Evolutionary conservation across 2,329 filamentous ascomycete species (phyloP).

Genomic region (Fusarium torreyae): DNA sequence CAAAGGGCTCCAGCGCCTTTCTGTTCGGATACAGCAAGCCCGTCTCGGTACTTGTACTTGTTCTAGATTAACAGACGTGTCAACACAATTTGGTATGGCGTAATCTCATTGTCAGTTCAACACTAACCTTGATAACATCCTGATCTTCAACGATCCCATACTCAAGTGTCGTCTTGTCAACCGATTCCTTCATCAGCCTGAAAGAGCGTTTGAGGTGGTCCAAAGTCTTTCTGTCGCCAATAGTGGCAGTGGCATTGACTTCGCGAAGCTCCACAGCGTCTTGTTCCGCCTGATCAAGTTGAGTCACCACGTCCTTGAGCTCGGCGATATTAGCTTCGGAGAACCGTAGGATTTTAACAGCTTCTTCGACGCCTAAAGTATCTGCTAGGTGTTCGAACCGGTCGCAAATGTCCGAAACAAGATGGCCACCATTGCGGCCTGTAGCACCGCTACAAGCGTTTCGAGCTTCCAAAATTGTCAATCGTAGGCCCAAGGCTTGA

Average conservation of each 20-base stretch:
- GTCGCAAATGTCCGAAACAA: slow-evolving; percentile 54
- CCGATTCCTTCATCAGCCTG: neutral
- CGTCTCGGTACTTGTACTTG: slow-evolving; percentile 19
- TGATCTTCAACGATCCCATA: slow-evolving; percentile 8
- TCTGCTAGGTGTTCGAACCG: slow-evolving; percentile 53
- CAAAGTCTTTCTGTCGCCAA: slow-evolving; percentile 4
- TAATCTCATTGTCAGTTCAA: no score
- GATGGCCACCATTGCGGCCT: slow-evolving; percentile 50
- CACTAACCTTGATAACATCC: slow-evolving; percentile 36
- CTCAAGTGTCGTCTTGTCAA: neutral
- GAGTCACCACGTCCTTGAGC: slow-evolving; percentile 9
- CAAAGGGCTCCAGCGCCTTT: slow-evolving; percentile 62
- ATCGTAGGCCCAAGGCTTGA: neutral
- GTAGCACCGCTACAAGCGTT: slow-evolving; percentile 48
- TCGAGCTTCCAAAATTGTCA: slow-evolving; percentile 49
- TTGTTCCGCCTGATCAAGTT: slow-evolving; percentile 10
- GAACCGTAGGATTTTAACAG: slow-evolving; percentile 60
- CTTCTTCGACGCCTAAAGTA: slow-evolving; percentile 53
- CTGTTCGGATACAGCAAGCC: slow-evolving; percentile 53
- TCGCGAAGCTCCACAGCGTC: slow-evolving; percentile 10
- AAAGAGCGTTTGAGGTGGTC: slow-evolving; percentile 1
- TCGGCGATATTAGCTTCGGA: slow-evolving; percentile 44
- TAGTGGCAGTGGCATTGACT: slow-evolving; percentile 6
- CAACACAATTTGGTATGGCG: neutral
- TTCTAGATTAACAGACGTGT: neutral